Conservation (phyloP, 768 basidiomycete genomes). For the Phylloporus arenicola region DNA sequence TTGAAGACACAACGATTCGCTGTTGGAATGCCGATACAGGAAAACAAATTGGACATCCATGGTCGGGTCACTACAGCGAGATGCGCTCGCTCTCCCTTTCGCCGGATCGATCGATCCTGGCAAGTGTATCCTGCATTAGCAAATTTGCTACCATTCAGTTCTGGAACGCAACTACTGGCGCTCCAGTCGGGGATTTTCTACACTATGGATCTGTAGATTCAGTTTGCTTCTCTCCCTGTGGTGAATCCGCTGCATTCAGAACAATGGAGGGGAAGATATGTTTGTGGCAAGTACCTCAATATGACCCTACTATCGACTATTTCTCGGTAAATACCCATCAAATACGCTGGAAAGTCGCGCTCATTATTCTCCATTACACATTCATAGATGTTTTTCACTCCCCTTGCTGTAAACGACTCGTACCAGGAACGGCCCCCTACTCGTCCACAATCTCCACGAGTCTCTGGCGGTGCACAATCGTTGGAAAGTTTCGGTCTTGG, state of each 20-base stretch:
- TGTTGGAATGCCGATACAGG: background rate
- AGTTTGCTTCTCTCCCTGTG: too few relatives aligned
- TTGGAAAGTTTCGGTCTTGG: background rate
- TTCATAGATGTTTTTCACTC: background rate
- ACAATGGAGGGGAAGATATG: background rate
- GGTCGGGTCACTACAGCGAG: background rate
- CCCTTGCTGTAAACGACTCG: too few relatives aligned
- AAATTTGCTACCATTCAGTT: too few relatives aligned
- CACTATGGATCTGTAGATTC: too few relatives aligned
- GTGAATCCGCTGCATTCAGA: background rate
- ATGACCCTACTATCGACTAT: too few relatives aligned
- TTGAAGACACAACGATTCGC: background rate
- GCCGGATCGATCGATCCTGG: too few relatives aligned
- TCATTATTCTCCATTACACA: background rate
- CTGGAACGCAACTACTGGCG: background rate
- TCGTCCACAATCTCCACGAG: background rate
- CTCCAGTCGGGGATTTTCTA: background rate
- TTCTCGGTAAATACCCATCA: too few relatives aligned
- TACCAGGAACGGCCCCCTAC: too few relatives aligned
- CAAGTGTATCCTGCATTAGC: too few relatives aligned
- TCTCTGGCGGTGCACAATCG: background rate
- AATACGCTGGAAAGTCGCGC: background rate
- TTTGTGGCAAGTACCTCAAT: constrained; percentile 1
- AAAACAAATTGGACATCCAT: background rate
- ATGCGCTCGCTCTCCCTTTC: too few relatives aligned